Conservation (phyloP, 495 filamentous ascomycete genomes). For the Pseudomonodictys pantanalensis region DNA sequence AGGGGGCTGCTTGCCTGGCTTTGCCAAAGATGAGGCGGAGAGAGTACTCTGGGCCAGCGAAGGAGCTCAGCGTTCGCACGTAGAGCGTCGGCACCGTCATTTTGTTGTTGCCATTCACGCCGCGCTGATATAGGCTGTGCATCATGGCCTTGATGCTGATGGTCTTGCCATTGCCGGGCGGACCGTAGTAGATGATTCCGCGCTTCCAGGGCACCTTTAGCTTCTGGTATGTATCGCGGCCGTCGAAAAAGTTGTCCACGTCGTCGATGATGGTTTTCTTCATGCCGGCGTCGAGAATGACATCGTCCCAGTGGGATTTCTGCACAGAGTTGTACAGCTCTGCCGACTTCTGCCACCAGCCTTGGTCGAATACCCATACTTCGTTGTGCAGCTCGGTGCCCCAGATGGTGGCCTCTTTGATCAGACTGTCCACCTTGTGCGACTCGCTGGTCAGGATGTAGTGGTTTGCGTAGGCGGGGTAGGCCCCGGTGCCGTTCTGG, state of each 20-base stretch:
- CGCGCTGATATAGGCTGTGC: slow-evolving; percentile 39
- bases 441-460: slow-evolving; percentile 50
- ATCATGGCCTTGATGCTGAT: slow-evolving; percentile 46
- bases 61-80: slow-evolving; percentile 37
- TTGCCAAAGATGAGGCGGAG: slow-evolving; percentile 41
- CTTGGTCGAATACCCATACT: slow-evolving; percentile 62
- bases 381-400: slow-evolving; percentile 54
- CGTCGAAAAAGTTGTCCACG: slow-evolving; percentile 59
- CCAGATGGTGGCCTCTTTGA: slow-evolving; percentile 53
- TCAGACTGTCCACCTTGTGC: slow-evolving; percentile 50
- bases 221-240: slow-evolving; percentile 51
- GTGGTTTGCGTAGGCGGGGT: slow-evolving; percentile 41
- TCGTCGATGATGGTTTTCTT: slow-evolving; percentile 59
- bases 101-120: slow-evolving; percentile 14
- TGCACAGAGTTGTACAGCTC: slow-evolving; percentile 58
- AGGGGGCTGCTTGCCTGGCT: slow-evolving; percentile 41
- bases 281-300: slow-evolving; percentile 62
- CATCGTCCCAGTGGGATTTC: slow-evolving; percentile 58
- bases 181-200: slow-evolving; percentile 58
- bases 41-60: slow-evolving; percentile 38
- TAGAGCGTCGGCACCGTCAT: slow-evolving; percentile 42
- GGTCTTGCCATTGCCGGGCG: slow-evolving; percentile 49
- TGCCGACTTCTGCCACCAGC: slow-evolving; percentile 57
- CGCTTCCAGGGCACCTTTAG: slow-evolving; percentile 64
- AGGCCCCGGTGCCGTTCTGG: slow-evolving; percentile 43